Conservation (phyloP, 2,329 filamentous ascomycete species). For the Venturia aucupariae region DNA sequence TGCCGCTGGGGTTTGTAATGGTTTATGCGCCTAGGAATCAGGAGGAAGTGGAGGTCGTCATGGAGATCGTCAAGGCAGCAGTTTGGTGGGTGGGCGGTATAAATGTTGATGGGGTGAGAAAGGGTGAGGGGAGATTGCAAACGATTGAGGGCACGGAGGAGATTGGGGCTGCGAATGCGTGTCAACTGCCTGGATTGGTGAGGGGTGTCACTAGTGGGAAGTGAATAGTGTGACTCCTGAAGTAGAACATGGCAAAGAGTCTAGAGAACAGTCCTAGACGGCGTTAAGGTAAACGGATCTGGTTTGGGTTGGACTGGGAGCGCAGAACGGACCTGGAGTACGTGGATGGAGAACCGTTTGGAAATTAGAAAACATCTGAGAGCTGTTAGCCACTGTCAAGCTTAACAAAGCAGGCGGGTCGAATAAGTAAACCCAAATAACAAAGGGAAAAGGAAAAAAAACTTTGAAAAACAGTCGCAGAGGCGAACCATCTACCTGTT, state of each 20-base stretch:
- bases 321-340: background rate
- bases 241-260: background rate
- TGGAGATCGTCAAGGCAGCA: constrained; percentile 62
- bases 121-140: background rate
- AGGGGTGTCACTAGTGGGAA: background rate
- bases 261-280: background rate
- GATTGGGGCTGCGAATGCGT: background rate
- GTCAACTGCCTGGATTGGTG: constrained; percentile 7
- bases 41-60: constrained; percentile 57
- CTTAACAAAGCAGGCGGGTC: too few species aligned
- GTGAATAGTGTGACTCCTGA: background rate
- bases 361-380: too few species aligned
- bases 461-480: too few species aligned
- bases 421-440: too few species aligned
- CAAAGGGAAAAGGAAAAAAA: too few species aligned
- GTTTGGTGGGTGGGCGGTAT: constrained; percentile 55
- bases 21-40: constrained; percentile 69
- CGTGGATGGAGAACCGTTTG: background rate
- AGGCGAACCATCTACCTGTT: too few species aligned
- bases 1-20: constrained; percentile 69
- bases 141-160: background rate
- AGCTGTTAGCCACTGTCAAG: too few species aligned
- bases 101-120: constrained; percentile 20
- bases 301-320: background rate
- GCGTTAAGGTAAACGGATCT: background rate